Evolutionary conservation across 139 green algal genomes (phyloP).

Genomic region (Picochlorum sp.): DNA sequence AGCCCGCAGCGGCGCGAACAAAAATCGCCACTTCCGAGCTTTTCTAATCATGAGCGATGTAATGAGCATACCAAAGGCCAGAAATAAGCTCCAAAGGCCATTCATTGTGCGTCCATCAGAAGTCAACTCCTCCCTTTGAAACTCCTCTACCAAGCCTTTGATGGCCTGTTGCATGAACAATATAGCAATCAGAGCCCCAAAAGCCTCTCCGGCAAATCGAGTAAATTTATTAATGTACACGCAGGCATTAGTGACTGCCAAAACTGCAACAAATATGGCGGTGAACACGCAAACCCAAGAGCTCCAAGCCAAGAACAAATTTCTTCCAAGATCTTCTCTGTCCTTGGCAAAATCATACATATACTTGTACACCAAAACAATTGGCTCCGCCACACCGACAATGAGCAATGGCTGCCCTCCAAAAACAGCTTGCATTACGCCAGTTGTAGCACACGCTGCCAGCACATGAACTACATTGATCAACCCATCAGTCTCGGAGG

Average conservation of each 20-base stretch:
- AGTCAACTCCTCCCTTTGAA: slow-evolving; percentile 8
- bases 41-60: slow-evolving; percentile 28
- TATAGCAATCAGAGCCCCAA: slow-evolving; percentile 81
- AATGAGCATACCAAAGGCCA: slow-evolving; percentile 47
- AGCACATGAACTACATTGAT: slow-evolving; percentile 45
- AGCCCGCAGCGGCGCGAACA: slow-evolving; percentile 21
- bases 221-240: slow-evolving; percentile 56
- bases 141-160: slow-evolving; percentile 42
- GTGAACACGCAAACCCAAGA: slow-evolving; percentile 71
- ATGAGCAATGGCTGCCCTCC: slow-evolving; percentile 88
- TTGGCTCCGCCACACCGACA: slow-evolving; percentile 83
- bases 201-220: slow-evolving; percentile 74
- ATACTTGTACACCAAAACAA: slow-evolving; percentile 74
- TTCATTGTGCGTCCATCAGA: slow-evolving; percentile 47
- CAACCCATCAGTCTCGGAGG: slow-evolving; percentile 13
- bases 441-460: slow-evolving; percentile 53
- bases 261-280: slow-evolving; percentile 43
- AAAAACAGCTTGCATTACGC: slow-evolving; percentile 60
- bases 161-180: slow-evolving; percentile 82
- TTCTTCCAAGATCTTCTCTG: slow-evolving; percentile 10
- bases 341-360: slow-evolving; percentile 55
- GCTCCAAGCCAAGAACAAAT: slow-evolving; percentile 59
- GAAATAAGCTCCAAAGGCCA: slow-evolving; percentile 66
- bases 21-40: slow-evolving; percentile 61
- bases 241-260: slow-evolving; percentile 48